phyloP scores from a whole-genome alignment of 768 basidiomycete genomes.

The Xerocomellus chrysenteron region DNA sequence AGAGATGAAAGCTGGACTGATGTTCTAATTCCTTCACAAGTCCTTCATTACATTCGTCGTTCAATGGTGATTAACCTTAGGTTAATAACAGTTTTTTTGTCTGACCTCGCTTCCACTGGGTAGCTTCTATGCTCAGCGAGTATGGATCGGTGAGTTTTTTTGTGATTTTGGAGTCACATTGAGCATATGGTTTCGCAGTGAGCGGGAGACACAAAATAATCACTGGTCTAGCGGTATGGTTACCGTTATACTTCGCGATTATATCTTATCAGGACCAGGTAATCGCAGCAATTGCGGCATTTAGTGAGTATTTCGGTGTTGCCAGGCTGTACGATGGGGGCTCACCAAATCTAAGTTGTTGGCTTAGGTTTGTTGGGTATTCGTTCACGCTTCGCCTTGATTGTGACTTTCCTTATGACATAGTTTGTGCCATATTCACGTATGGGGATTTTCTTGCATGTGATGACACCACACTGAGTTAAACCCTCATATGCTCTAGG shows the following conservation, averaged over 20 bases:
- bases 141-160: conserved; percentile 6
- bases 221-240: conserved; percentile 1
- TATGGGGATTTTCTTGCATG: neutral
- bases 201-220: conserved; percentile 3
- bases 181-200: neutral
- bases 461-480: neutral
- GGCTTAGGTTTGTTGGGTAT: conserved; percentile 1
- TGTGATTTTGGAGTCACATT: neutral
- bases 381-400: neutral
- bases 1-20: neutral
- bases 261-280: neutral
- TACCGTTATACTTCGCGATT: neutral
- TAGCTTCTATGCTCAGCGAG: conserved; percentile 8
- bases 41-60: neutral
- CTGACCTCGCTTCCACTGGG: neutral
- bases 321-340: neutral
- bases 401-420: neutral
- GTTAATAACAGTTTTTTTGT: neutral
- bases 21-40: neutral
- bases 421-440: conserved; percentile 1
- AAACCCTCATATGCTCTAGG: neutral
- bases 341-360: conserved; percentile 3
- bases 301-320: neutral
- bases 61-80: neutral
- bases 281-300: neutral